Conservation (phyloP, 1,284 basidiomycete species). For the Limonomyces culmigenus region DNA sequence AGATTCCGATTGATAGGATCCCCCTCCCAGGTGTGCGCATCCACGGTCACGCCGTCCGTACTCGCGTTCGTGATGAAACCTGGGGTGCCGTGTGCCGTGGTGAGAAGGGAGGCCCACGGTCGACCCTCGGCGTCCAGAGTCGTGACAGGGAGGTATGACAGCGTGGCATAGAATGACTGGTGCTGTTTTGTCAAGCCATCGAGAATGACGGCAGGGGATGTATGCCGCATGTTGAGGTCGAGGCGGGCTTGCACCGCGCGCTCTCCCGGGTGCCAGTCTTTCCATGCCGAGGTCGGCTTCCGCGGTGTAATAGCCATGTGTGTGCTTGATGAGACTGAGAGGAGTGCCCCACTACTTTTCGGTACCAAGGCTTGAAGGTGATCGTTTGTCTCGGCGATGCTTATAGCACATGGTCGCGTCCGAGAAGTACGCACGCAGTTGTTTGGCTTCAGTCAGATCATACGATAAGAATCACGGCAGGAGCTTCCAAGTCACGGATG, state of each 20-base stretch:
- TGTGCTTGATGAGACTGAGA: too few relatives aligned
- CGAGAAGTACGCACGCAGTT: too few relatives aligned
- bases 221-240: constrained; percentile 10
- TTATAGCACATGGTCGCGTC: too few relatives aligned
- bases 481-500: too few relatives aligned
- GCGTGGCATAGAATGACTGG: constrained; percentile 16
- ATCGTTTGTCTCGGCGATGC: too few relatives aligned
- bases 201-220: constrained; percentile 13
- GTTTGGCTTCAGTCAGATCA: too few relatives aligned
- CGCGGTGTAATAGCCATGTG: too few relatives aligned
- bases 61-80: constrained; percentile 28
- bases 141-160: constrained; percentile 24
- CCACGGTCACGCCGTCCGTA: constrained; percentile 20
- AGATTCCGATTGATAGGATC: too few relatives aligned
- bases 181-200: constrained; percentile 20
- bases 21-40: constrained; percentile 30
- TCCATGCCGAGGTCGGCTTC: too few relatives aligned
- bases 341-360: too few relatives aligned
- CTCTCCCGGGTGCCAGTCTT: constrained; percentile 25
- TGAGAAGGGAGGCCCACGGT: constrained; percentile 23
- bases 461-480: too few relatives aligned
- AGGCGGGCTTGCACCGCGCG: constrained; percentile 16
- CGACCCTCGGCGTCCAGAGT: constrained; percentile 17
- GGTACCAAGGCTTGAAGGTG: too few relatives aligned
- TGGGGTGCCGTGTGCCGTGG: constrained; percentile 13